Evolutionary conservation across 768 basidiomycete species (phyloP).

Genomic region (Chalciporus sphaerocephalus): DNA sequence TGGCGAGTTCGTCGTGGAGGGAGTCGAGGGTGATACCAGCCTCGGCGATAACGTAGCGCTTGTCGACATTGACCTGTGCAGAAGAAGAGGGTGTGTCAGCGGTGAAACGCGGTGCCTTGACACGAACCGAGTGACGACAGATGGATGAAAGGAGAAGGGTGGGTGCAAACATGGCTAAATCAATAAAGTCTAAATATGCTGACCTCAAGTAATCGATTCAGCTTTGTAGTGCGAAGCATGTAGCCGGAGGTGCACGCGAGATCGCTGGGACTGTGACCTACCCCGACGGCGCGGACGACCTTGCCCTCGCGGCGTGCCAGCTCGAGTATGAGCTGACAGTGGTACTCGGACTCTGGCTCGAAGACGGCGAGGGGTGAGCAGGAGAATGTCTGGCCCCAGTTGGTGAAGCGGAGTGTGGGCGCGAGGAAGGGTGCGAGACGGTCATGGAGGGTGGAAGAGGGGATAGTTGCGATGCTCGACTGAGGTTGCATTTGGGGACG

Average conservation of each 20-base stretch:
- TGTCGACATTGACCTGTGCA: constrained; percentile 63
- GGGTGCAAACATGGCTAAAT: constrained; percentile 13
- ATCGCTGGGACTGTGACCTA: constrained; percentile 93
- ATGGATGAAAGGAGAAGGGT: background rate
- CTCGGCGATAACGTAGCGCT: constrained; percentile 64
- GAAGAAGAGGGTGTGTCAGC: constrained; percentile 3
- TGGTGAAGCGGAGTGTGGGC: constrained; percentile 53
- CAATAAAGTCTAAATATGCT: constrained; percentile 30
- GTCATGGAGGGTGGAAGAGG: constrained; percentile 46
- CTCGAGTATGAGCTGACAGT: constrained; percentile 75
- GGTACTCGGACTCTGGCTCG: constrained; percentile 61
- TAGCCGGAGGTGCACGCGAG: constrained; percentile 85
- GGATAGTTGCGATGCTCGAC: constrained; percentile 32
- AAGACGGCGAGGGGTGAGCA: constrained; percentile 71
- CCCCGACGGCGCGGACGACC: constrained; percentile 76
- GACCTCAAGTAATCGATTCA: constrained; percentile 77
- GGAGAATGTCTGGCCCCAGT: constrained; percentile 83
- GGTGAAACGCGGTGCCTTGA: background rate
- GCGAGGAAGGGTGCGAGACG: constrained; percentile 45
- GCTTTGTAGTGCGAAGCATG: constrained; percentile 74
- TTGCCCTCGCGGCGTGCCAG: constrained; percentile 71
- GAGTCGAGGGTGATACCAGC: constrained; percentile 75
- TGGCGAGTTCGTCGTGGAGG: constrained; percentile 64
- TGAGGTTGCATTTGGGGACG: constrained; percentile 10
- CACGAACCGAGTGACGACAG: background rate